Evolutionary conservation across 768 basidiomycete species (phyloP).

Genomic region (Sarcodon aspratus): DNA sequence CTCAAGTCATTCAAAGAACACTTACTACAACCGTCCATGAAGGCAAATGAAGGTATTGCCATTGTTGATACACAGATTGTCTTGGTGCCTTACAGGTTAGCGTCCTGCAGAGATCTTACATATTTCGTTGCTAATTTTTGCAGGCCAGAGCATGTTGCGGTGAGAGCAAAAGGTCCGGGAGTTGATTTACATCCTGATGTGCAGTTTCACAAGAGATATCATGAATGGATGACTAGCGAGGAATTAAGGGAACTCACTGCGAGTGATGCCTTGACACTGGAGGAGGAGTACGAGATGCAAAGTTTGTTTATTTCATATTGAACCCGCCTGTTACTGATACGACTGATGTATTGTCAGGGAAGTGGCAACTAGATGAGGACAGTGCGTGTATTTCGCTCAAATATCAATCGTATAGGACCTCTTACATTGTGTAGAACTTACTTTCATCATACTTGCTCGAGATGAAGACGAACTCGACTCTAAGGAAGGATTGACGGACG

Average conservation of each 20-base stretch:
- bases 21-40: conserved; percentile 46
- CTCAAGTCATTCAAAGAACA: too few species aligned
- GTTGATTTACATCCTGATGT: neutral
- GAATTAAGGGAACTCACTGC: conserved; percentile 70
- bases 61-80: conserved; percentile 59
- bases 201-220: conserved; percentile 48
- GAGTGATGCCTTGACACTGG: conserved; percentile 69
- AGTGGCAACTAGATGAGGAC: conserved; percentile 82
- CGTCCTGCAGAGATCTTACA: neutral
- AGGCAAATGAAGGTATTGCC: conserved; percentile 50
- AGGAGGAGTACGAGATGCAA: conserved; percentile 87
- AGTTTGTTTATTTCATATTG: conserved; percentile 28
- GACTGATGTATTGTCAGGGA: conserved; percentile 30
- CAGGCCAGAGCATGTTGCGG: conserved; percentile 31
- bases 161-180: conserved; percentile 3
- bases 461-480: conserved; percentile 10
- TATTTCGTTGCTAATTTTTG: neutral
- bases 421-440: conserved; percentile 42
- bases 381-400: conserved; percentile 30
- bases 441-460: conserved; percentile 76
- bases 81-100: conserved; percentile 69
- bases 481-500: conserved; percentile 5
- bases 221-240: conserved; percentile 79
- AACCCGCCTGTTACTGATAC: neutral
- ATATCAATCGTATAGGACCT: neutral